Evolutionary conservation across 345 rosid species (phyloP), one percentile per base, ranked within the genome.

Genomic region (Hevea brasiliensis): DNA sequence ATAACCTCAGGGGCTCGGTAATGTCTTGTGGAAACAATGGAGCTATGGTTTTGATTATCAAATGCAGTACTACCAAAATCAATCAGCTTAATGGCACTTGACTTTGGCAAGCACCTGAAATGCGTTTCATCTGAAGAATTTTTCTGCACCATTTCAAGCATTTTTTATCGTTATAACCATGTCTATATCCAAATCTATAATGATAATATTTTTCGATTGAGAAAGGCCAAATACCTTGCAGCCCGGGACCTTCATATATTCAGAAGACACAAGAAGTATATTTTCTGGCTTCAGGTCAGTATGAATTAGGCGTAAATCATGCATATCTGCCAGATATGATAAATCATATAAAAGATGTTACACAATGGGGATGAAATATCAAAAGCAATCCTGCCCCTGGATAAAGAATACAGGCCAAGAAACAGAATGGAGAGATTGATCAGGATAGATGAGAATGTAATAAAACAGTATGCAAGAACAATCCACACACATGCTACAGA

Each of bases 41-140:
- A 76, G 80, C 75, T 71, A 70, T 76, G 80, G 32, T 71, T 56
- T 65, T 71, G 65, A 76, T 76, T 57, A 56, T 64, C 80, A 65
- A 27, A 76, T 27, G 75, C 51, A 53, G 75, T 70, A 71, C 75
- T 76, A 65, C 80, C 80, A 76, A 76, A 76, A 65, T 76, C 80
- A 76, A 76, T 76, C 66, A 76, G 80, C 80, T 76, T 76, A 70
- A 76, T 76, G 71, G 79, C 65, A 76, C 79, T 76, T 56, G 79
- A 76, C 71, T 71, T 76, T 70, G 79, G 79, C 79, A 70, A 76
- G 74, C 71, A 76, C 75, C 75, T 76, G 68, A 70, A 76, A 56
- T 55, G 70, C 10, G 58, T 71, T 70, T 64, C 74, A 63, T 76
- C 75, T 57, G 74, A 70, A 71, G 71, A 35, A 41, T 54, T 70